These are phyloP conservation scores for Aspergillus awamori DNA, from an alignment of 2,329 filamentous ascomycete species.

Conservation along the genomic window DNA sequence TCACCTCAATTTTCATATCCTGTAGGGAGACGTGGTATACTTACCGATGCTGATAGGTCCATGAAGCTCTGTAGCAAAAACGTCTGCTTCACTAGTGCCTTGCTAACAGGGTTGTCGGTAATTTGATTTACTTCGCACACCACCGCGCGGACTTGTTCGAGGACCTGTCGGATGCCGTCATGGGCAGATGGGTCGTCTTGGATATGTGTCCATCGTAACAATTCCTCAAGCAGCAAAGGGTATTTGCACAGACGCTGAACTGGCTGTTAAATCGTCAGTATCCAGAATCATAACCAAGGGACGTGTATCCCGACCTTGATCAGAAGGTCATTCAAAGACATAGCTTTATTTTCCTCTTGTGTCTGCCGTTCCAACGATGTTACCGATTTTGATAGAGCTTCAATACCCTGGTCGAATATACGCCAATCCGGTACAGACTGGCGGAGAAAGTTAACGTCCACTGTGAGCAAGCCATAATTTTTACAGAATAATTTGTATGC, in stretches of 20 bases:
- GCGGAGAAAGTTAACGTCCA: constrained; percentile 71
- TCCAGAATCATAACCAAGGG: not conserved
- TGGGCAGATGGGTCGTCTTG: constrained; percentile 83
- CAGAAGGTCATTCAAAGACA: constrained; percentile 82
- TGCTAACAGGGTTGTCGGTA: constrained; percentile 73
- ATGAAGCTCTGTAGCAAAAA: constrained; percentile 84
- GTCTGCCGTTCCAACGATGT: constrained; percentile 68
- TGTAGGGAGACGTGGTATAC: constrained; percentile 21
- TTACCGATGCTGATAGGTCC: constrained; percentile 71
- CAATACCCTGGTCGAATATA: constrained; percentile 80
- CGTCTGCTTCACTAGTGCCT: constrained; percentile 74
- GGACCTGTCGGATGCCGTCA: constrained; percentile 73
- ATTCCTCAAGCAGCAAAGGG: constrained; percentile 79
- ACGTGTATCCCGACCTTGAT: constrained; percentile 69
- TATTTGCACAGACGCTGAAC: constrained; percentile 93
- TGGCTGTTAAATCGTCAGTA: constrained; percentile 59
- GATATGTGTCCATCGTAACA: constrained; percentile 80
- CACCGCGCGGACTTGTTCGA: constrained; percentile 71
- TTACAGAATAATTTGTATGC: constrained; percentile 90
- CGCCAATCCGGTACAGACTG: constrained; percentile 73
- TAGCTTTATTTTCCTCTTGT: constrained; percentile 69
- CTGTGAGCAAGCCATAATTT: constrained; percentile 83
- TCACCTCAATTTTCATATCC: not conserved
- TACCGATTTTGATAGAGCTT: constrained; percentile 76
- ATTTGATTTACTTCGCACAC: constrained; percentile 81